phyloP scores from a whole-genome alignment of 2,329 filamentous ascomycete species.

The Venturiaceae sp. region DNA sequence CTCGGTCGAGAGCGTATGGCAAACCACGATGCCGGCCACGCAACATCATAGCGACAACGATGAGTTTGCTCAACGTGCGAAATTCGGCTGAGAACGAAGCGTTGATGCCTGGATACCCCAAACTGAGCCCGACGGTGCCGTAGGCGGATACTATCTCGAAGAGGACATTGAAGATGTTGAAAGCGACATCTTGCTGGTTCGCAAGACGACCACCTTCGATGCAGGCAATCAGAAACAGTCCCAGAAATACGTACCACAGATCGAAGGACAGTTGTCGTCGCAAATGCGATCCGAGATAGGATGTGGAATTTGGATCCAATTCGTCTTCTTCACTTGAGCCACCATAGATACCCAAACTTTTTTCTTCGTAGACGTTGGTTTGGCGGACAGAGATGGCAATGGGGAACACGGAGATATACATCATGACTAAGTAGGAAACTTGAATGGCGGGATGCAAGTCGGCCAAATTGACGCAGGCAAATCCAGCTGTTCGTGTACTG shows the following conservation, averaged over 20 bases:
- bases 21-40: constrained; percentile 56
- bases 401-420: constrained; percentile 97
- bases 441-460: constrained; percentile 82
- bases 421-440: constrained; percentile 94
- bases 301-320: constrained; percentile 49
- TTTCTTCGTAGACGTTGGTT: constrained; percentile 95
- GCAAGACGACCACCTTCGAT: constrained; percentile 68
- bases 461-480: constrained; percentile 69
- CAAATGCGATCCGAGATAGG: constrained; percentile 85
- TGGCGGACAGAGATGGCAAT: constrained; percentile 91
- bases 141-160: constrained; percentile 33
- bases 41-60: constrained; percentile 58
- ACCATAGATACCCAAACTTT: constrained; percentile 65
- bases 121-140: constrained; percentile 83
- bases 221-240: constrained; percentile 86
- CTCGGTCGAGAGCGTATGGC: constrained; percentile 58
- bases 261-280: constrained; percentile 93
- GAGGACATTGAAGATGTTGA: constrained; percentile 37
- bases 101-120: constrained; percentile 70
- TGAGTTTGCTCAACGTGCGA: constrained; percentile 54
- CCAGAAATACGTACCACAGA: constrained; percentile 92
- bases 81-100: constrained; percentile 80
- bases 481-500: constrained; percentile 83
- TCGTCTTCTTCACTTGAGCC: constrained; percentile 32
- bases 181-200: constrained; percentile 42